Conservation (phyloP, 139 green algal species). For the Coelastrella sp. region DNA sequence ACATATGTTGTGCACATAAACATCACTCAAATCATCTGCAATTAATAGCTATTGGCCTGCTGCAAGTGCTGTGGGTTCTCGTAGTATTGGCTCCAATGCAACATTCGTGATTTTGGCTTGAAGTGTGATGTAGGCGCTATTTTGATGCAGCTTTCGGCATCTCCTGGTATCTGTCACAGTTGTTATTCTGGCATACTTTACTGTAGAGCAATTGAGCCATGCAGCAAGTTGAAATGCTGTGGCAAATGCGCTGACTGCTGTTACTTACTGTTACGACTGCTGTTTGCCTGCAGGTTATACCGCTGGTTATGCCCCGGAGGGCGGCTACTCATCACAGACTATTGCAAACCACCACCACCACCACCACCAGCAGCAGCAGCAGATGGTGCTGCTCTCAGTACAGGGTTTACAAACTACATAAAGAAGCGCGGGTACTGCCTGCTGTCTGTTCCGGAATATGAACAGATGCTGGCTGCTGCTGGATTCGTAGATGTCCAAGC, state of each 20-base stretch:
- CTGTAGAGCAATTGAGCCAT: too few species aligned
- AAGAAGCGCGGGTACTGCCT: conserved; percentile 75
- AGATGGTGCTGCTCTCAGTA: neutral
- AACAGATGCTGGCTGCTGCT: conserved; percentile 59
- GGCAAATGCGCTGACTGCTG: neutral
- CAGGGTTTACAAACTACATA: conserved; percentile 81
- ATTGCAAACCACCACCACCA: conserved; percentile 64
- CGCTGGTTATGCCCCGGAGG: conserved; percentile 80
- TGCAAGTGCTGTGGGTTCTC: too few species aligned
- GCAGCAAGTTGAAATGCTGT: too few species aligned
- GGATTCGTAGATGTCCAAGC: conserved; percentile 73
- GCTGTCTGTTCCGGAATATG: conserved; percentile 67
- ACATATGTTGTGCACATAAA: too few species aligned
- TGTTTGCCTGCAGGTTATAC: conserved; percentile 54
- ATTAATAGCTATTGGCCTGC: too few species aligned
- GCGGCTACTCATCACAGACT: conserved; percentile 85
- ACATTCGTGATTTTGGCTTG: too few species aligned
- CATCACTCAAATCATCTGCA: too few species aligned
- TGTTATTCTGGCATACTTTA: too few species aligned
- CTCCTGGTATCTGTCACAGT: too few species aligned
- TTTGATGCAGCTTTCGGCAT: too few species aligned
- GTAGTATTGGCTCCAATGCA: too few species aligned
- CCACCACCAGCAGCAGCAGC: conserved; percentile 1
- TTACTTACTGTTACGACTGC: neutral
- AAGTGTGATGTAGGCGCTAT: too few species aligned